Percentiles rank a stretch among this genome's conserved stretches.
Conservation (phyloP, 176 grass and related monocot species). For the Carex parvula region DNA sequence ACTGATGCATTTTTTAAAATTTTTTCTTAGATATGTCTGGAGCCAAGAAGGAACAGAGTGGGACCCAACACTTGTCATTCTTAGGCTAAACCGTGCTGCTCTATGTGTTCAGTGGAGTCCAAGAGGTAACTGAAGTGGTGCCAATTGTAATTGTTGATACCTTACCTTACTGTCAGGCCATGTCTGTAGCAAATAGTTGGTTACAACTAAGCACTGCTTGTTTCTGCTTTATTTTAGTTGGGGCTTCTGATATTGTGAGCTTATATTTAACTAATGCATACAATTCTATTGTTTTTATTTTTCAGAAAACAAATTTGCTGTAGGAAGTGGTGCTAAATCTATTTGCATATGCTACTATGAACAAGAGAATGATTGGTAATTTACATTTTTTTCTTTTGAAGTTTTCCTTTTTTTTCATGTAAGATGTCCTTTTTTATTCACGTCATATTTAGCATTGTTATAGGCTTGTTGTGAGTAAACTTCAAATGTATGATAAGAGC, state of each 20-base stretch:
- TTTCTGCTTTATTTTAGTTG: neutral
- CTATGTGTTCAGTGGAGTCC: constrained; percentile 97
- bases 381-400: neutral
- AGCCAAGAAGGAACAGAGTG: constrained; percentile 90
- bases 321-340: constrained; percentile 98
- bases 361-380: constrained; percentile 95
- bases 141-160: neutral
- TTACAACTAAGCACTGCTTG: neutral
- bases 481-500: neutral
- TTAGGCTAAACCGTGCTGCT: constrained; percentile 96
- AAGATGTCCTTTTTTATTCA: neutral
- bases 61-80: constrained; percentile 94
- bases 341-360: constrained; percentile 98
- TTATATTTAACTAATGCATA: constrained; percentile 16
- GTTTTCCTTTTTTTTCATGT: neutral
- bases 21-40: constrained; percentile 85
- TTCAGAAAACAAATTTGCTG: constrained; percentile 98
- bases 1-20: neutral
- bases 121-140: constrained; percentile 45
- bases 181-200: neutral
- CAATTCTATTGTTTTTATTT: constrained; percentile 12
- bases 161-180: neutral
- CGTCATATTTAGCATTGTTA: neutral
- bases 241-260: neutral
- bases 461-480: neutral